phyloP scores from a whole-genome alignment of 1,284 basidiomycete genomes.

The Apiotrichum domesticum region DNA sequence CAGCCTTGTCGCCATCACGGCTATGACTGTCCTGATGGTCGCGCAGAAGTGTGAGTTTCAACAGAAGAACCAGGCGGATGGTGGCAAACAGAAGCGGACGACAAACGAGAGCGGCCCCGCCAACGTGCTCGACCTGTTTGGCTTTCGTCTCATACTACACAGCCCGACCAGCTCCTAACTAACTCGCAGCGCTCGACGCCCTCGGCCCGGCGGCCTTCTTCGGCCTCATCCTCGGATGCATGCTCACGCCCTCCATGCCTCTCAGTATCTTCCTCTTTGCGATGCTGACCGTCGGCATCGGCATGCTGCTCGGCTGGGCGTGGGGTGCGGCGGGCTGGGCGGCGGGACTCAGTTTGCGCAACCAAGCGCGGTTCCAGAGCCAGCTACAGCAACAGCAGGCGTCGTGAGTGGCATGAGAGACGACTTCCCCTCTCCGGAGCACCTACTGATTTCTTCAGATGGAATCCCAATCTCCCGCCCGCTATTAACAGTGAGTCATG shows the following conservation, averaged over 20 bases:
- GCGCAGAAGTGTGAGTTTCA: slow-evolving; percentile 22
- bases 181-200: background rate
- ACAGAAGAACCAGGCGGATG: background rate
- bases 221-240: slow-evolving; percentile 30
- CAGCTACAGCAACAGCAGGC: background rate
- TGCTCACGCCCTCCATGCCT: slow-evolving; percentile 43
- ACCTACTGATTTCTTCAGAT: slow-evolving; percentile 32
- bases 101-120: no score
- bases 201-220: slow-evolving; percentile 25
- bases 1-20: slow-evolving; percentile 34
- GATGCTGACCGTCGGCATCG: slow-evolving; percentile 53
- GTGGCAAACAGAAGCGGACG: no score
- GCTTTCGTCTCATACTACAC: no score
- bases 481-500: slow-evolving; percentile 48
- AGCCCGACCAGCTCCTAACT: background rate
- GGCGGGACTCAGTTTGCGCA: slow-evolving; percentile 56
- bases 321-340: slow-evolving; percentile 67
- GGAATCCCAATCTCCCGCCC: slow-evolving; percentile 51
- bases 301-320: slow-evolving; percentile 67
- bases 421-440: no score
- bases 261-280: slow-evolving; percentile 42
- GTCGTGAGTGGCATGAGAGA: background rate
- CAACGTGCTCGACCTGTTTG: no score
- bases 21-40: slow-evolving; percentile 32
- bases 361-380: slow-evolving; percentile 47